Evolutionary conservation across 208 protist genomes (phyloP).

Genomic region (Trypanosoma congolense): DNA sequence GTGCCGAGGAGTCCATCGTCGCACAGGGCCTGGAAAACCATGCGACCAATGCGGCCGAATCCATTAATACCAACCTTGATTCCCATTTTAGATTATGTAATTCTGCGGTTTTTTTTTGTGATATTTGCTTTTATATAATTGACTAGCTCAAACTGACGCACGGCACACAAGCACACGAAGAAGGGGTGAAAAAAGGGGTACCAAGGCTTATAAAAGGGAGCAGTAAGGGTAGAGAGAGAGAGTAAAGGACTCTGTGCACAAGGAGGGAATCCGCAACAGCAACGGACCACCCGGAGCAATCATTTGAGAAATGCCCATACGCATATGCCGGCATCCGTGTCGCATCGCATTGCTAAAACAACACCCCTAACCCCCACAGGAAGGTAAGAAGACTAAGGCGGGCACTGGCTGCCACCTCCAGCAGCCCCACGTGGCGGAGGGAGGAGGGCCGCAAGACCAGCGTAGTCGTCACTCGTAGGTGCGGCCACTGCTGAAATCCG

Average conservation of each 20-base stretch:
- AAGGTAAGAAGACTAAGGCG: not conserved
- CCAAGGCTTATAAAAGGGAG: not conserved
- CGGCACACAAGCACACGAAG: not conserved
- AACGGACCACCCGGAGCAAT: too few relatives aligned
- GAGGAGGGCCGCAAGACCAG: constrained; percentile 11
- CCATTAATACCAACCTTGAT: constrained; percentile 96
- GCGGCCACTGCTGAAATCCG: constrained; percentile 16
- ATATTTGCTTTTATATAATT: not conserved
- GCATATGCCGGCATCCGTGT: too few relatives aligned
- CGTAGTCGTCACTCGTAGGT: constrained; percentile 12
- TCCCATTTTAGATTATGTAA: constrained; percentile 10
- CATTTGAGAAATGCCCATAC: too few relatives aligned
- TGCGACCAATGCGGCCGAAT: constrained; percentile 98
- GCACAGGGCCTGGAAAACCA: constrained; percentile 92
- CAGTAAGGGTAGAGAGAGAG: too few relatives aligned
- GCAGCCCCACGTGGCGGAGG: constrained; percentile 1
- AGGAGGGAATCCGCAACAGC: too few relatives aligned
- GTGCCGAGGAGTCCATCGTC: constrained; percentile 62
- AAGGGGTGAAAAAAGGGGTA: not conserved
- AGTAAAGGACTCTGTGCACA: too few relatives aligned
- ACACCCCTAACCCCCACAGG: not conserved
- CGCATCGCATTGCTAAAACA: too few relatives aligned
- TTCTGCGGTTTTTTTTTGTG: not conserved
- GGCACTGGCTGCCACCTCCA: not conserved
- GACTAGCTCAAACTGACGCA: not conserved